Base-by-base conservation (phyloP, 257 asterid species). In the Jaltomata sinuosa region DNA sequence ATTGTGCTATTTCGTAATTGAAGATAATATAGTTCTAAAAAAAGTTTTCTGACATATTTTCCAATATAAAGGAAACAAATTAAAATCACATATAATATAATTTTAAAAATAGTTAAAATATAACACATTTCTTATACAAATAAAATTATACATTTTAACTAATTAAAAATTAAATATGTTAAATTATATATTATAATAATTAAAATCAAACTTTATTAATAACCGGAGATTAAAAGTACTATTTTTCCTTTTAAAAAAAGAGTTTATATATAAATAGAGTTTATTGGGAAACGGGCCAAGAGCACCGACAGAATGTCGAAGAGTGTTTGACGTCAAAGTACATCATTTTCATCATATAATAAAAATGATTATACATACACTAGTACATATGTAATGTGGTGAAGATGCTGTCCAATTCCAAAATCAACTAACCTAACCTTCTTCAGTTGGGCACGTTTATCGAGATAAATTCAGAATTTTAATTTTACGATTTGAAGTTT, bases 371-470 rank as follows among this genome's bases (percentile, higher is more conserved):
- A 45, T 45, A 45, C 50, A 45, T 3, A 49, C 6, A 3, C 0
- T 12, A 11, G 6, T 49, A 12, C 6, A 21, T 55, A 47, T 85
- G 49, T 2, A 52, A 36, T 42, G 25, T 18, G 84, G 81, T 85
- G 86, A 84, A 76, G 25, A 76, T 76, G 81, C 40, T 85, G 74
- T 84, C 85, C 82, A 84, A 36, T 77, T 85, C 87, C 83, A 36
- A 89, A 80, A 38, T 84, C 84, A 86, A 89, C 87, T 34, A 84
- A 89, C 84, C 71, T 83, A 52, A 62, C 18, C 11, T 53, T 18
- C 11, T 15, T 4, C 22, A 3, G 0, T 3, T n/a, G n/a, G n/a
- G n/a, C n/a, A n/a, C n/a, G n/a, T n/a, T n/a, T n/a, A n/a, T n/a
- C n/a, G n/a, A 5, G 9, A 3, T 11, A 6, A 3, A 62, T 14